phyloP scores from a whole-genome alignment of 768 basidiomycete species.

The Boletus rubropictus region DNA sequence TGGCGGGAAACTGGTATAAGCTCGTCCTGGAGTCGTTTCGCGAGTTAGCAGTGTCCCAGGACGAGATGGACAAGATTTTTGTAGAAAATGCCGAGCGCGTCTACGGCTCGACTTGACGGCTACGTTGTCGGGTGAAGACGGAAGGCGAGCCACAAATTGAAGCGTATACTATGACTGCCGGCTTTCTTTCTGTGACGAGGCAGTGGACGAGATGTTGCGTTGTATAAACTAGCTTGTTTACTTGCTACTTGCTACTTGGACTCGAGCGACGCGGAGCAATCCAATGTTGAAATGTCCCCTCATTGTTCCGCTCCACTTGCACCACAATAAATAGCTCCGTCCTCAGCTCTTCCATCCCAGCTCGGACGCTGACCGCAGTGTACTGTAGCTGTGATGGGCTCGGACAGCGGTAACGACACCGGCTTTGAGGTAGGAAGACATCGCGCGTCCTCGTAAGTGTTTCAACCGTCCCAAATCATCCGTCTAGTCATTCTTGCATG shows the following conservation, averaged over 20 bases:
- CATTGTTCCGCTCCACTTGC: neutral
- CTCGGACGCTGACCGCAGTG: neutral
- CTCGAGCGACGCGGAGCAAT: neutral
- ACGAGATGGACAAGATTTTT: constrained; percentile 72
- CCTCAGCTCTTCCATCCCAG: neutral
- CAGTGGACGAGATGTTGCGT: neutral
- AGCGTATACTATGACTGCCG: neutral
- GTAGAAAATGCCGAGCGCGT: constrained; percentile 42
- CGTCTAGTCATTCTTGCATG: neutral
- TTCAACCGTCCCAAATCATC: neutral
- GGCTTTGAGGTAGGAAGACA: constrained; percentile 28
- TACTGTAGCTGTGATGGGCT: constrained; percentile 4
- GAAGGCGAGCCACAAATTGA: neutral
- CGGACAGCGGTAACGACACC: constrained; percentile 24
- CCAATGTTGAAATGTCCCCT: constrained; percentile 10
- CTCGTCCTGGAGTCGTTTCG: constrained; percentile 73
- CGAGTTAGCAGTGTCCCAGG: constrained; percentile 75
- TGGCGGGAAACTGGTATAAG: constrained; percentile 71
- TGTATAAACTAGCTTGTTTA: neutral
- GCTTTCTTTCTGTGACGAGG: neutral
- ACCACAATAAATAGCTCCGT: neutral
- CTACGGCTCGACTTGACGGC: constrained; percentile 29
- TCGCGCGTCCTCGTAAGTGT: constrained; percentile 35
- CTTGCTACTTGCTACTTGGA: neutral
- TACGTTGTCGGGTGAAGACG: neutral